phyloP scores from a whole-genome alignment of 768 basidiomycete species.

The Exsudoporus frostii region DNA sequence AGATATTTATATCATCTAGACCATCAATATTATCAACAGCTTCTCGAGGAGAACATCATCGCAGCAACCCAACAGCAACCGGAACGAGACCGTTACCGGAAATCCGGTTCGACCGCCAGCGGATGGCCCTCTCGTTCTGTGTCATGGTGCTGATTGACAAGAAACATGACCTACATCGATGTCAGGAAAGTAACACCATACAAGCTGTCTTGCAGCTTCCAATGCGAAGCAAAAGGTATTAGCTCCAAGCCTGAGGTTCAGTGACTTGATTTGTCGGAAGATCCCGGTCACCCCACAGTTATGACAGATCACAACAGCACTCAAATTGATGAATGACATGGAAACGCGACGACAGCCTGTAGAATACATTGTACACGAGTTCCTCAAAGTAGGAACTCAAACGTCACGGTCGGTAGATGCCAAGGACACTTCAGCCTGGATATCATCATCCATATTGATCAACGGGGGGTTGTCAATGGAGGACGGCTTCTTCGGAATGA shows the following conservation, averaged over 20 bases:
- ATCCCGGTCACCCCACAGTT: not conserved
- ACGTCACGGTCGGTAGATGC: not conserved
- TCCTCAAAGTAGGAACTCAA: not conserved
- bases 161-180: no score
- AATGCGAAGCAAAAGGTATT: no score
- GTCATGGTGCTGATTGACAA: no score
- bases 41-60: not conserved
- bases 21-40: not conserved
- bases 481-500: conserved; percentile 5
- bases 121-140: no score
- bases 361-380: not conserved
- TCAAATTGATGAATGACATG: not conserved
- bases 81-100: not conserved
- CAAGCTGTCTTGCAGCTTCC: no score
- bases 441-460: conserved; percentile 2
- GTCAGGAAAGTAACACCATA: no score
- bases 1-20: not conserved
- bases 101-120: not conserved
- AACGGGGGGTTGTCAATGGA: not conserved
- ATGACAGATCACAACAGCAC: not conserved
- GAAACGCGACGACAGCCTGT: not conserved
- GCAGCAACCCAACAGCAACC: not conserved
- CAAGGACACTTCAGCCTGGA: not conserved
- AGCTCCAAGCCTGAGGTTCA: no score
- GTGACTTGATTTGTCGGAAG: not conserved